Conservation (phyloP, 805 yeast genomes). For the Zygosaccharomyces lentus region DNA sequence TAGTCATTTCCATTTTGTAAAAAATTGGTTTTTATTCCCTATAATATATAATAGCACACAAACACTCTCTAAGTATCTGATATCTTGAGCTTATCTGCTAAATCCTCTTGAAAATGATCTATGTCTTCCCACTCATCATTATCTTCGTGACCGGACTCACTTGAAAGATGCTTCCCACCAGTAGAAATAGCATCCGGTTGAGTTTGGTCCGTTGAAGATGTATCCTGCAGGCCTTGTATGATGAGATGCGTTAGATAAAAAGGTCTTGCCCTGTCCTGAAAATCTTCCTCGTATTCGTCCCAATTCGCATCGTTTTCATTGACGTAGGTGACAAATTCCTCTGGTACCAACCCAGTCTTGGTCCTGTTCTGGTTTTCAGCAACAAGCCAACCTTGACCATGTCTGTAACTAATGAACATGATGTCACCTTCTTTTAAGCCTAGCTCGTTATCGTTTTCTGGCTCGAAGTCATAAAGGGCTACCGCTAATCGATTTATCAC, state of each 20-base stretch:
- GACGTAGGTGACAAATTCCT: conserved; percentile 73
- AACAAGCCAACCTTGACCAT: conserved; percentile 98
- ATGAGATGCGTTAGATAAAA: conserved; percentile 41
- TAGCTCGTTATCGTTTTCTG: conserved; percentile 93
- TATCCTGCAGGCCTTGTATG: conserved; percentile 25
- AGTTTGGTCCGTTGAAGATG: not conserved
- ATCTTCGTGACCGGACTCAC: conserved; percentile 18
- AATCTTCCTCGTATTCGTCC: conserved; percentile 19
- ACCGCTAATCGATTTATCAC: conserved; percentile 58
- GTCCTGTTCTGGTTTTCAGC: conserved; percentile 52
- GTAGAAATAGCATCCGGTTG: conserved; percentile 17
- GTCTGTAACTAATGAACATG: conserved; percentile 81
- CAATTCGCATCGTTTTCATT: conserved; percentile 16
- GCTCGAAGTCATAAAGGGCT: conserved; percentile 83
- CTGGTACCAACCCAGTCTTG: conserved; percentile 85
- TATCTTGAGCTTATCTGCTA: conserved; percentile 13
- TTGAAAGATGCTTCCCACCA: conserved; percentile 8
- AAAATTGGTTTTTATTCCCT: not conserved
- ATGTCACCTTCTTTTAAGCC: conserved; percentile 73
- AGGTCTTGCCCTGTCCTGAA: conserved; percentile 35
- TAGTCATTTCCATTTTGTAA: not conserved
- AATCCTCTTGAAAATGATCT: conserved; percentile 37
- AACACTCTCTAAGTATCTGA: conserved; percentile 1
- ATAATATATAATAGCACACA: conserved; percentile 5
- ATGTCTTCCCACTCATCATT: conserved; percentile 38